phyloP scores from a whole-genome alignment of 2,329 filamentous ascomycete species.

The Trichothecium roseum region DNA sequence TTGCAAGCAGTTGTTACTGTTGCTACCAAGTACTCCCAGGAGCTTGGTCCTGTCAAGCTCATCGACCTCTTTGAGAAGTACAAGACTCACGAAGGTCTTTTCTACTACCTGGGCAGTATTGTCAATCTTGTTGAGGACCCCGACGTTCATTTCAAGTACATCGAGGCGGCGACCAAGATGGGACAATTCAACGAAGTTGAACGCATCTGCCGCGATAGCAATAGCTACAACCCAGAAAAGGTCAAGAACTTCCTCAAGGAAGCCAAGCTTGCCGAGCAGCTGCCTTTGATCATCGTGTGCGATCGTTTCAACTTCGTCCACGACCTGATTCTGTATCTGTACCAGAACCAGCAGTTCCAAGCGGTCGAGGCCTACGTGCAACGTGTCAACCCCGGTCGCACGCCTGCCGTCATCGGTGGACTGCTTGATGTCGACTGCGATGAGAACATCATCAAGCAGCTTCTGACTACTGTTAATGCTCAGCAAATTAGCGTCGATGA shows the following conservation, averaged over 20 bases:
- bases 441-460: constrained; percentile 87
- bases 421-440: constrained; percentile 96
- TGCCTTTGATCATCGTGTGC: constrained; percentile 95
- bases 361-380: constrained; percentile 98
- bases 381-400: constrained; percentile 83
- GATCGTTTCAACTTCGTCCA: constrained; percentile 99
- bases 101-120: constrained; percentile 96
- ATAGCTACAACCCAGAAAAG: constrained; percentile 82
- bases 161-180: constrained; percentile 91
- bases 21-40: constrained; percentile 94
- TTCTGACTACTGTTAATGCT: constrained; percentile 76
- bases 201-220: constrained; percentile 91
- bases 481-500: constrained; percentile 86
- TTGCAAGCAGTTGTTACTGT: constrained; percentile 90
- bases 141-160: constrained; percentile 98
- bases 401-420: constrained; percentile 86
- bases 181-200: constrained; percentile 92
- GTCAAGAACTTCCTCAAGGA: constrained; percentile 99
- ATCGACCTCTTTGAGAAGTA: constrained; percentile 97
- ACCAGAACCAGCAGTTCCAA: constrained; percentile 98
- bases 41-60: constrained; percentile 75
- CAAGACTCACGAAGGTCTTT: constrained; percentile 91
- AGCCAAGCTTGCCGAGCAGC: constrained; percentile 79
- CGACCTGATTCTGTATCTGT: constrained; percentile 89
- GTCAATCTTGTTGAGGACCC: constrained; percentile 93